Evolutionary conservation across 768 basidiomycete species (phyloP).

Genomic region (Exsudoporus frostii): DNA sequence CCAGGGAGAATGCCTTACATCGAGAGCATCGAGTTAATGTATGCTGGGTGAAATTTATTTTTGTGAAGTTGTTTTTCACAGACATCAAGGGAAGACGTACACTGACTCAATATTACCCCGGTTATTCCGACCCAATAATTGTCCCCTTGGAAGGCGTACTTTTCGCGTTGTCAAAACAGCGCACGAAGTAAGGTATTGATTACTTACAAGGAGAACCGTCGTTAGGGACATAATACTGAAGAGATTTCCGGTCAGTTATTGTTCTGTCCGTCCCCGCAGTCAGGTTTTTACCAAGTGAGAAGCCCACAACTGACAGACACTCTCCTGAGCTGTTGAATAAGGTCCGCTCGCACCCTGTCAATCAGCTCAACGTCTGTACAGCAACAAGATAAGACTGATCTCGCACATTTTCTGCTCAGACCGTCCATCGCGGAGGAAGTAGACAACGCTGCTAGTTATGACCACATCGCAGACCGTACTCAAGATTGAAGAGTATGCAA

Average conservation of each 20-base stretch:
- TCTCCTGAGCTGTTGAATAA: slow-evolving; percentile 3
- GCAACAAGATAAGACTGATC: not conserved
- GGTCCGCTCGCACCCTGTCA: not conserved
- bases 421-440: slow-evolving; percentile 2
- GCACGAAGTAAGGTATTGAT: not conserved
- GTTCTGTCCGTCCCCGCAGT: not conserved
- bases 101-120: not conserved
- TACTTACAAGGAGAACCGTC: slow-evolving; percentile 5
- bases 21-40: slow-evolving; percentile 10
- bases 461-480: slow-evolving; percentile 4
- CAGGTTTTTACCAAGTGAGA: slow-evolving; percentile 2
- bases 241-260: not conserved
- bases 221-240: not conserved
- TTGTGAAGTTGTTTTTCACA: not conserved
- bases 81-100: not conserved
- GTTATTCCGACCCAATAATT: slow-evolving; percentile 2
- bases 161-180: not conserved
- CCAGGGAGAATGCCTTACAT: not conserved
- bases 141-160: not conserved
- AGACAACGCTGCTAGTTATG: not conserved
- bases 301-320: slow-evolving; percentile 1
- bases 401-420: not conserved
- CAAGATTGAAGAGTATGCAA: not conserved
- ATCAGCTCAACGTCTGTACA: not conserved
- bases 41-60: not conserved